Conservation (phyloP, 805 yeast species). For the Suhomyces sp. region DNA sequence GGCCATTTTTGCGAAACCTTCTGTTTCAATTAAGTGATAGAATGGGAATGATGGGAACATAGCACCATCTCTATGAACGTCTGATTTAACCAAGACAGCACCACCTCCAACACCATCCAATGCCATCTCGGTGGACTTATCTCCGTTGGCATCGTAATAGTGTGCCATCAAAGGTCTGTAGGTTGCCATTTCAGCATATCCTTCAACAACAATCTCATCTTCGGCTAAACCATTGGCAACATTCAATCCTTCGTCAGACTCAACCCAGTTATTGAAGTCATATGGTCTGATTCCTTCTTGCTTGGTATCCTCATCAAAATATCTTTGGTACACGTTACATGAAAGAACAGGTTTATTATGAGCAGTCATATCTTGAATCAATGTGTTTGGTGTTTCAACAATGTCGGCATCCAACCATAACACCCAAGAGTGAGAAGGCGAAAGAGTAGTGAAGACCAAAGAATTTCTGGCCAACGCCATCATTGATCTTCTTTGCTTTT, state of each 20-base stretch:
- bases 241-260: slow-evolving; percentile 73
- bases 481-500: slow-evolving; percentile 81
- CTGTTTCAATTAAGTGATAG: slow-evolving; percentile 94
- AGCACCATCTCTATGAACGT: slow-evolving; percentile 98
- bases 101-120: slow-evolving; percentile 99
- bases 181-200: slow-evolving; percentile 90
- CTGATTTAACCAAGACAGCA: slow-evolving; percentile 92
- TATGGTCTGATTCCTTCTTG: slow-evolving; percentile 75
- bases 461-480: slow-evolving; percentile 97
- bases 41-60: slow-evolving; percentile 99
- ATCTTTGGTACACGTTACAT: slow-evolving; percentile 92
- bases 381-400: slow-evolving; percentile 77
- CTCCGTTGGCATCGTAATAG: slow-evolving; percentile 67
- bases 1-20: slow-evolving; percentile 98
- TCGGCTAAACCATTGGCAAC: slow-evolving; percentile 72
- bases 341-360: slow-evolving; percentile 87
- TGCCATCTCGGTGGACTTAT: slow-evolving; percentile 65
- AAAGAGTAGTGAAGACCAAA: slow-evolving; percentile 79
- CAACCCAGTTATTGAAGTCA: slow-evolving; percentile 96
- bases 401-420: slow-evolving; percentile 96
- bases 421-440: slow-evolving; percentile 92
- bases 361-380: slow-evolving; percentile 81
- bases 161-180: slow-evolving; percentile 94
- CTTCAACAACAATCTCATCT: slow-evolving; percentile 94
- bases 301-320: slow-evolving; percentile 54